Evolutionary conservation across 164 flowering plant genomes (phyloP).

Genomic region (Vitis amurensis): DNA sequence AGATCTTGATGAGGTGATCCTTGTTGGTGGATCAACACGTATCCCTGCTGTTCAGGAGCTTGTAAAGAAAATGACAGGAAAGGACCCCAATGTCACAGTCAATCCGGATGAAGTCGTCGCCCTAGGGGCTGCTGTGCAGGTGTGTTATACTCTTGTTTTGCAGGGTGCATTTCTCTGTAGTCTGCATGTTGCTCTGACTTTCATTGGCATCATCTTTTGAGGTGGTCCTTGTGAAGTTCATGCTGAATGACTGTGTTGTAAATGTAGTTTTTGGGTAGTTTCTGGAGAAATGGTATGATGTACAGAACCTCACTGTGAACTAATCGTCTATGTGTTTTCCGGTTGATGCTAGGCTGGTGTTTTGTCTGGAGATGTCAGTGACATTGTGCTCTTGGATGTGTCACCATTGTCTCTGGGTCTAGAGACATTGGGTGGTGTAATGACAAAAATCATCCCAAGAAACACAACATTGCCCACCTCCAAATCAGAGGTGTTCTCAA

Average conservation of each 20-base stretch:
- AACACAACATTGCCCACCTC: slow-evolving; percentile 43
- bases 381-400: slow-evolving; percentile 40
- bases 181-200: slow-evolving; percentile 4
- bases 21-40: slow-evolving; percentile 48
- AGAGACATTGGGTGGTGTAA: slow-evolving; percentile 40
- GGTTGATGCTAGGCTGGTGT: slow-evolving; percentile 31
- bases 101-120: slow-evolving; percentile 61
- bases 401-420: slow-evolving; percentile 38
- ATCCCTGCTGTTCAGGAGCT: slow-evolving; percentile 48
- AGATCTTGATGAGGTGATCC: slow-evolving; percentile 44
- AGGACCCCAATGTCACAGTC: slow-evolving; percentile 44
- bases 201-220: too few relatives aligned
- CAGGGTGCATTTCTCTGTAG: not conserved
- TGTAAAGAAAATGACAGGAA: slow-evolving; percentile 38
- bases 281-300: not conserved
- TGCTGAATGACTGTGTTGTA: too few relatives aligned
- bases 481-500: slow-evolving; percentile 44
- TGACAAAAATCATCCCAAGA: slow-evolving; percentile 40
- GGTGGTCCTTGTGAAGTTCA: too few relatives aligned
- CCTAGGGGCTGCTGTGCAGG: slow-evolving; percentile 56
- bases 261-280: not conserved
- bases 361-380: slow-evolving; percentile 39
- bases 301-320: not conserved
- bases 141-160: not conserved
- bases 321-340: not conserved